A percentile compares a stretch with the other conserved stretches of the same genome.
These are phyloP conservation scores for Heliamphora pulchella DNA, from an alignment of 179 eudicot species.

Conservation along the genomic window DNA sequence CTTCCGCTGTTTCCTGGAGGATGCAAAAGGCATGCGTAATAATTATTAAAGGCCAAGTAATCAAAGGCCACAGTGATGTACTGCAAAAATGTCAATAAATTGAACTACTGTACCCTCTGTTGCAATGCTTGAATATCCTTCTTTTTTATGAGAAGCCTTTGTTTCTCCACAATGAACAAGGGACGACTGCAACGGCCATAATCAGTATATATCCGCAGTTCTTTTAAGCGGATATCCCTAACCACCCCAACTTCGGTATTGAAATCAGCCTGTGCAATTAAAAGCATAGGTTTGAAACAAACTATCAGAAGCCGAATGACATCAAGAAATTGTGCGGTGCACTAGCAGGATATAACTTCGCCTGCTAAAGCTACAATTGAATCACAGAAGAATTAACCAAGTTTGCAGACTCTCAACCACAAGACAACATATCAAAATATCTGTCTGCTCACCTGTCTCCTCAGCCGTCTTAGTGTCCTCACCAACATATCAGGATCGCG, in stretches of 20 bases:
- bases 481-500: slow-evolving; percentile 93
- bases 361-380: not conserved
- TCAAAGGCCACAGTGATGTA: not conserved
- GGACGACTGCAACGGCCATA: slow-evolving; percentile 99
- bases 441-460: slow-evolving; percentile 65
- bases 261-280: slow-evolving; percentile 62
- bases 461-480: slow-evolving; percentile 64
- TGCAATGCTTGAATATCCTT: slow-evolving; percentile 76
- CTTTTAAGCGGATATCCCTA: slow-evolving; percentile 83
- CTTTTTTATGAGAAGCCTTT: slow-evolving; percentile 77
- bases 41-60: not conserved
- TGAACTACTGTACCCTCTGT: slow-evolving; percentile 47
- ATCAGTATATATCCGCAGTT: slow-evolving; percentile 83
- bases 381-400: slow-evolving; percentile 2
- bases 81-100: not conserved
- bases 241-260: slow-evolving; percentile 98
- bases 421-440: too few species aligned
- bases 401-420: not conserved
- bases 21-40: not conserved
- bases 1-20: not conserved
- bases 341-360: not conserved
- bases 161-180: slow-evolving; percentile 85
- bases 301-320: not conserved
- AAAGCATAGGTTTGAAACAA: not conserved
- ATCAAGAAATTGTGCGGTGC: not conserved